Conservation (phyloP, 2,329 filamentous ascomycete species). For the Aspergillus sp. region DNA sequence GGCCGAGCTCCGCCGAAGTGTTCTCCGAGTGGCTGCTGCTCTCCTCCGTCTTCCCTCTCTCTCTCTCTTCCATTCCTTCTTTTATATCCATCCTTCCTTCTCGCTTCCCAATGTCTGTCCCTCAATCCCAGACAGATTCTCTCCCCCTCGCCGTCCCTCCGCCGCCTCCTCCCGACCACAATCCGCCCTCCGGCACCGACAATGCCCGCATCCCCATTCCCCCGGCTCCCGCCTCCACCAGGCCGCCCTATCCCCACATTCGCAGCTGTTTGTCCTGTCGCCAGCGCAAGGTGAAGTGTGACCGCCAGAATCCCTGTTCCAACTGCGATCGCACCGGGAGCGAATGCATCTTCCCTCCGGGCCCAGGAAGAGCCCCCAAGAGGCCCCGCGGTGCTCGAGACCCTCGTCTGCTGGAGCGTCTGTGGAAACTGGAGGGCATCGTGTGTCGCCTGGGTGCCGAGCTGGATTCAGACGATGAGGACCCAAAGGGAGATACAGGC, state of each 20-base stretch:
- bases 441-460: conserved; percentile 45
- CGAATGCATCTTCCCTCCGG: conserved; percentile 26
- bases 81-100: neutral
- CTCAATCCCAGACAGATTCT: neutral
- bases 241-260: neutral
- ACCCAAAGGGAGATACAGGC: no score
- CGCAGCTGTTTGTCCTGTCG: conserved; percentile 26
- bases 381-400: conserved; percentile 6
- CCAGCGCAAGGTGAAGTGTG: conserved; percentile 35
- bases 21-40: neutral
- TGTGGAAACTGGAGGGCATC: conserved; percentile 48
- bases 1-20: no score
- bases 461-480: neutral
- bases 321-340: conserved; percentile 32
- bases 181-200: no score
- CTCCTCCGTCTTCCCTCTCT: neutral
- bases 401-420: conserved; percentile 38
- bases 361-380: conserved; percentile 14
- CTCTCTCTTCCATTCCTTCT: neutral
- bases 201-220: no score
- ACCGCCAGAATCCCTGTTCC: conserved; percentile 33
- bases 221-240: neutral
- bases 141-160: no score
- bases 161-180: no score
- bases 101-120: neutral